Conservation (phyloP, 2,329 filamentous ascomycete genomes). For the Leptographium radiaticola region DNA sequence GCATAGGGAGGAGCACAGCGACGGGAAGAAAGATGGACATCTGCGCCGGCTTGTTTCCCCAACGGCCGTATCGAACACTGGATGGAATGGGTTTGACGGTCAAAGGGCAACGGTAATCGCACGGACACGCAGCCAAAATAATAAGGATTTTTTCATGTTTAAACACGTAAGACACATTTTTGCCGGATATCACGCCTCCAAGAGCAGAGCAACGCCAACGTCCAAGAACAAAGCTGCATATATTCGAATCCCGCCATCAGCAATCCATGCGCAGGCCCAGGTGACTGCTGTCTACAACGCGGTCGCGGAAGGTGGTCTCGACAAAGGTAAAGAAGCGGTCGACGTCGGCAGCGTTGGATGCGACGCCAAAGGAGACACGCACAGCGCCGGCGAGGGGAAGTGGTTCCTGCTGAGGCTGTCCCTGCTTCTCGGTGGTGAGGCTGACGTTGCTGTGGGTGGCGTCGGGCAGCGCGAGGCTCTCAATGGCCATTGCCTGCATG, state of each 20-base stretch:
- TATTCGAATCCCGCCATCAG: neutral
- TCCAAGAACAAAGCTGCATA: too few relatives aligned
- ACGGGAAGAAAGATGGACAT: too few relatives aligned
- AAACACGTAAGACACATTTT: too few relatives aligned
- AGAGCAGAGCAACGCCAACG: too few relatives aligned
- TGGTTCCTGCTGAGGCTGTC: too few relatives aligned
- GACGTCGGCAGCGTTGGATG: conserved; percentile 21
- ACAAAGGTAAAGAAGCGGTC: conserved; percentile 23
- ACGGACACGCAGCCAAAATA: too few relatives aligned
- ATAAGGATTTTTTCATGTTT: too few relatives aligned
- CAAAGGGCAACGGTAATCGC: too few relatives aligned
- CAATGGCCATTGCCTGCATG: conserved; percentile 7
- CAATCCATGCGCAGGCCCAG: conserved; percentile 7
- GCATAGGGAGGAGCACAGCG: neutral
- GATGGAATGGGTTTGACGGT: too few relatives aligned
- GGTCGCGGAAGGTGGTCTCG: conserved; percentile 19
- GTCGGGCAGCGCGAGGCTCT: neutral
- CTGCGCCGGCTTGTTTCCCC: too few relatives aligned
- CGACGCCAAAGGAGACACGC: conserved; percentile 25
- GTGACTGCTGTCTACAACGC: conserved; percentile 8
- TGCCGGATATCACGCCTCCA: too few relatives aligned
- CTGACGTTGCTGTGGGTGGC: neutral
- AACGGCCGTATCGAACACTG: too few relatives aligned
- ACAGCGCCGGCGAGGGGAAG: conserved; percentile 19
- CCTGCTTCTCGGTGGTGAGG: neutral